Base-by-base conservation (phyloP, 2,329 filamentous ascomycete species). In the Penicillium fuscoglaucum region DNA sequence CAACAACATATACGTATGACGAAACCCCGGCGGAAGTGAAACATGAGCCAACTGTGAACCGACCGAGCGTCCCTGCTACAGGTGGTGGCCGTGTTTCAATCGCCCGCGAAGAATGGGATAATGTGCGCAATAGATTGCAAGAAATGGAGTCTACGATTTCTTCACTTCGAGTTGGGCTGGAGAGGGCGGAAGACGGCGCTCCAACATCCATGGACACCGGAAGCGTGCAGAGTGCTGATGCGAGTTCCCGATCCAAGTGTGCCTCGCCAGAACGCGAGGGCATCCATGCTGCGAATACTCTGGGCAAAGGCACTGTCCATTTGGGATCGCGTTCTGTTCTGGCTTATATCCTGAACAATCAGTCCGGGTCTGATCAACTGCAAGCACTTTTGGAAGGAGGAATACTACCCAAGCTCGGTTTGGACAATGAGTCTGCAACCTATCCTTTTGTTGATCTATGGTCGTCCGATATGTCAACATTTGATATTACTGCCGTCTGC, bases 381-480 rank as follows among this genome's bases (percentile, higher is more conserved):
- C 81, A 84, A 61, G 82, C 85, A 49, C 72, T 87, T 13, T 72
- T 87, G 45, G 83, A 85, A 63, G 84, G 84, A 63, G 84, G 83
- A 47, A 84, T 87, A 62, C 72, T 87, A 24, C 84, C 85, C 0
- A 83, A 87, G 55, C 79, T 87, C 57, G 85, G 85, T 3, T 76
- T 87, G 35, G 85, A 87, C 66, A 87, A 87, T 63, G 84, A 87
- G 66, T 84, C 82, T 39, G 84, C 84, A 4, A 87, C 84, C 9
- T 87, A 87, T 66, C 85, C 85, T 7, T 87, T 87, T 65, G 83
- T 87, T 29, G 85, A 87, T 66, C 73, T 87, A 3, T 87, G 84
- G 84, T 85, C 85, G 6, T 83, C 83, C 2, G 83, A 86, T 57
- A 84, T 82, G 50, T 84, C 83, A 1, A 77, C 83, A 6, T 79